Percentiles rank a stretch among this genome's conserved stretches.
phyloP scores from a whole-genome alignment of 441 rosid genomes.

The Syzygium syzygioides region DNA sequence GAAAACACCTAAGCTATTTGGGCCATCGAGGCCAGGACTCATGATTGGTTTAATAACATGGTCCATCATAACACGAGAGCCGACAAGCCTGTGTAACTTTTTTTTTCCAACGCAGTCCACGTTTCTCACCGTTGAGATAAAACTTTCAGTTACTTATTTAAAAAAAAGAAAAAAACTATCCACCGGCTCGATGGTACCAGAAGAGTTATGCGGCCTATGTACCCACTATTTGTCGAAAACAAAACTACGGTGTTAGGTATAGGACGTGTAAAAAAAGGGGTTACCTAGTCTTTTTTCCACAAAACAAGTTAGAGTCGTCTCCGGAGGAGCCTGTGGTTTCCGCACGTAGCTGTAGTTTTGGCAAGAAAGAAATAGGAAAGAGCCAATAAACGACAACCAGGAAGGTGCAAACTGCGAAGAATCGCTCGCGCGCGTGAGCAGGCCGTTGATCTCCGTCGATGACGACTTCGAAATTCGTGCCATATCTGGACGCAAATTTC shows the following conservation, averaged over 20 bases:
- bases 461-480: neutral
- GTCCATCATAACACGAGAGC: neutral
- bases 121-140: neutral
- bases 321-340: neutral
- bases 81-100: neutral
- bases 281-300: neutral
- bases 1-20: neutral
- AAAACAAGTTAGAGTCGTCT: neutral
- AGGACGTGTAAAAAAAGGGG: neutral
- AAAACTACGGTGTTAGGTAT: neutral
- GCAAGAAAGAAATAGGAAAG: neutral
- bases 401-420: neutral
- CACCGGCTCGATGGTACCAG: rapidly evolving
- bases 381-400: neutral
- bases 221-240: neutral
- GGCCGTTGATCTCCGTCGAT: neutral
- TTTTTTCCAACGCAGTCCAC: neutral
- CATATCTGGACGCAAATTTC: too few relatives aligned
- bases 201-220: neutral
- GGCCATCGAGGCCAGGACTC: neutral
- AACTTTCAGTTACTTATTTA: neutral
- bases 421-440: neutral
- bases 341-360: neutral
- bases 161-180: neutral
- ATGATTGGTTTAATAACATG: neutral